Percentiles rank a stretch among this genome's conserved stretches.
phyloP scores from a whole-genome alignment of 768 basidiomycete species.

The Lentinula raphanica region DNA sequence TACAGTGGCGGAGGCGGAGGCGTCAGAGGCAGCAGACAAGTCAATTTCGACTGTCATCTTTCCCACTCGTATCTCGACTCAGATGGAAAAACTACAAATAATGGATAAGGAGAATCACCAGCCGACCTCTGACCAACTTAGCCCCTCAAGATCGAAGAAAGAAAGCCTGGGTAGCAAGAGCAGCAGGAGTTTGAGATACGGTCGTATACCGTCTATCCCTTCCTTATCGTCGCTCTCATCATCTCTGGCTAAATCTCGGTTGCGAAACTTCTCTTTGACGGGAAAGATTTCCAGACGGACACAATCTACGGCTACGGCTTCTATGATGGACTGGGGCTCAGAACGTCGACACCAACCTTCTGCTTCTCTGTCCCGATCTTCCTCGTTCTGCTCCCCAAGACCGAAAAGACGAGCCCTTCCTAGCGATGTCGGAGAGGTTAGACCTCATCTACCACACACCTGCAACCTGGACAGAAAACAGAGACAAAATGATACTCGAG shows the following conservation, averaged over 20 bases:
- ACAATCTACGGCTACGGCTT: not conserved
- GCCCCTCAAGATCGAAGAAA: not conserved
- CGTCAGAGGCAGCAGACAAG: not conserved
- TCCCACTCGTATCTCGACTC: not conserved
- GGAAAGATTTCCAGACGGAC: not conserved
- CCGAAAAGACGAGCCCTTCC: conserved; percentile 1
- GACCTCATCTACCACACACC: not conserved
- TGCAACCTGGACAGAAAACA: not conserved
- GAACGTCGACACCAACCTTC: not conserved
- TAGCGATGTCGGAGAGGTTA: not conserved
- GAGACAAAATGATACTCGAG: not conserved
- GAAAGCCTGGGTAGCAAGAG: not conserved
- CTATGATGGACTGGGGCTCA: not conserved
- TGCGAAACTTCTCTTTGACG: not conserved
- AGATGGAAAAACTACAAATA: not conserved
- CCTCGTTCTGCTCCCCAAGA: conserved; percentile 4
- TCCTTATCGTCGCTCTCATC: not conserved
- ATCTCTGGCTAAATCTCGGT: not conserved
- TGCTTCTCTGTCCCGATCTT: not conserved
- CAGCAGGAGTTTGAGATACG: not conserved
- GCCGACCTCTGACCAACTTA: not conserved
- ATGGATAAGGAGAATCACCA: not conserved
- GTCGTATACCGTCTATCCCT: not conserved
- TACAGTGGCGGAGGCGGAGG: not conserved
- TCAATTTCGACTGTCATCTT: not conserved